Percentiles rank a stretch among this genome's conserved stretches.
phyloP scores from a whole-genome alignment of 306 rosid genomes.

The Casuarina cunninghamiana region DNA sequence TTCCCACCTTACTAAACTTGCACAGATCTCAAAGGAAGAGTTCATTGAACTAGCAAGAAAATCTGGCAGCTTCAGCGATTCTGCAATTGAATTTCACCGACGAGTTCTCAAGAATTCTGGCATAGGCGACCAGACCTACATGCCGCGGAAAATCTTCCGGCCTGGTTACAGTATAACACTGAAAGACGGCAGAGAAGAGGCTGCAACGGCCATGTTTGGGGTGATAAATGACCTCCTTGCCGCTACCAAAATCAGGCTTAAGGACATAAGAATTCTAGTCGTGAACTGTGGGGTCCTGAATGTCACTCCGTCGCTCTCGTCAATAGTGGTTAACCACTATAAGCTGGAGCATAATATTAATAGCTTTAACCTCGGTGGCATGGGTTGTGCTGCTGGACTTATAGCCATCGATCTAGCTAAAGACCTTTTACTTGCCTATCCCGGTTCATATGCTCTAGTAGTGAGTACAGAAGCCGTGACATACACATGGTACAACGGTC shows the following conservation, averaged over 20 bases:
- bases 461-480: conserved; percentile 66
- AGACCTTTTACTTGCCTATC: conserved; percentile 61
- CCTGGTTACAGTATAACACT: conserved; percentile 33
- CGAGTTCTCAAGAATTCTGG: conserved; percentile 56
- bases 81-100: conserved; percentile 49
- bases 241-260: not conserved
- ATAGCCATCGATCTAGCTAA: conserved; percentile 64
- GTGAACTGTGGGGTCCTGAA: not conserved
- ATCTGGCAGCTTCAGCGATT: conserved; percentile 55
- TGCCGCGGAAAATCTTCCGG: conserved; percentile 47
- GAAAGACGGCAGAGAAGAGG: conserved; percentile 55
- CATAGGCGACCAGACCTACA: conserved; percentile 56
- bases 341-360: conserved; percentile 58
- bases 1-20: not conserved
- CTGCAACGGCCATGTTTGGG: conserved; percentile 55
- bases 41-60: conserved; percentile 57
- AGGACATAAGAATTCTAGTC: not conserved
- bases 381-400: conserved; percentile 80
- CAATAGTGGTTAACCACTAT: conserved; percentile 63
- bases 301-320: not conserved
- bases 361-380: conserved; percentile 69
- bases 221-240: conserved; percentile 20
- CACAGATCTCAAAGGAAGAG: conserved; percentile 54
- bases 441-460: conserved; percentile 54
- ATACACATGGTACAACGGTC: conserved; percentile 61